A percentile compares a stretch with the other conserved stretches of the same genome.
These are phyloP conservation scores for Boletus sp. DNA, from an alignment of 768 basidiomycete species.

Conservation along the genomic window DNA sequence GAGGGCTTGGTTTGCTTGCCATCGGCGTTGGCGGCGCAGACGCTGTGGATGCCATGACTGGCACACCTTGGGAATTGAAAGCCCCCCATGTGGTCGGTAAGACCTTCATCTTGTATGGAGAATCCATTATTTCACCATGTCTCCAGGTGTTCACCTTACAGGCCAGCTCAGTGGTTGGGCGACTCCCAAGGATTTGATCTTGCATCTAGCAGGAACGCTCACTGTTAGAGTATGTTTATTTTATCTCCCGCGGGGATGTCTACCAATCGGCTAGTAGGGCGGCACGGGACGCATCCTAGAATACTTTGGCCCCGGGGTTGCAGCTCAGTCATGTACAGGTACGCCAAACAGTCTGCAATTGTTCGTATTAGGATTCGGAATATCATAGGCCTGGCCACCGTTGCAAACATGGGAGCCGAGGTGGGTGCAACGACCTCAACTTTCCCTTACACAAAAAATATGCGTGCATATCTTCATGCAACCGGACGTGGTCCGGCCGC, in stretches of 20 bases:
- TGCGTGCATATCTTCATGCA: conserved; percentile 86
- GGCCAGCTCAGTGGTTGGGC: conserved; percentile 89
- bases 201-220: conserved; percentile 90
- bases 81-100: conserved; percentile 80
- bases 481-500: conserved; percentile 89
- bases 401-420: conserved; percentile 99
- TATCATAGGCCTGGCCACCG: conserved; percentile 75
- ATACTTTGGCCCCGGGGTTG: conserved; percentile 94
- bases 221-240: conserved; percentile 73
- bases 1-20: conserved; percentile 92
- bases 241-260: neutral
- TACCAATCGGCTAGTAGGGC: conserved; percentile 49
- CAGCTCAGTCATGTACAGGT: conserved; percentile 90
- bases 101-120: conserved; percentile 14
- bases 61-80: conserved; percentile 97
- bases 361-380: neutral
- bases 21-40: conserved; percentile 99
- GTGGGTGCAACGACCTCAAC: conserved; percentile 99
- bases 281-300: conserved; percentile 95
- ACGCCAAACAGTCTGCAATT: conserved; percentile 8
- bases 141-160: conserved; percentile 77
- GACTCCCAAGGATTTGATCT: conserved; percentile 93
- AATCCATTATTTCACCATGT: neutral
- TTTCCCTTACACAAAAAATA: conserved; percentile 91
- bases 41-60: conserved; percentile 96